Evolutionary conservation across 2,329 filamentous ascomycete species (phyloP), one percentile per base, ranked within the genome.

Genomic region (Tolypocladium nubicola): DNA sequence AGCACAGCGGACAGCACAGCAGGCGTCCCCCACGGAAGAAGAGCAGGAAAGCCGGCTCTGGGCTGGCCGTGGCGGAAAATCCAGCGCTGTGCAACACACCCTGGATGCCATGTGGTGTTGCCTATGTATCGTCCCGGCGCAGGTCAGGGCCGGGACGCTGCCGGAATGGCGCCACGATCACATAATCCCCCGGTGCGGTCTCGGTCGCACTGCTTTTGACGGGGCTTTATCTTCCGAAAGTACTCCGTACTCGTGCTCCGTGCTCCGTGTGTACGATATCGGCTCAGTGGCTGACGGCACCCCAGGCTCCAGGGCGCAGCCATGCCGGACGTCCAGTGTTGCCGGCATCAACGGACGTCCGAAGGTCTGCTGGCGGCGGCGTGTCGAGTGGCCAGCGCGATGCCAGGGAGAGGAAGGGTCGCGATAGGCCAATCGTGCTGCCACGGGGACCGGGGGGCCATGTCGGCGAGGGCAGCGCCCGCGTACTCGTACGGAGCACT

Each of bases 81-180:
- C 47, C 26, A 45, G 33, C 35, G 39, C 35, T 9, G 57, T 56
- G 47, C 45, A 40, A 58, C 53, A 47, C 52, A 23, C 39, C 55
- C 38, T 26, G 26, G 55, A n/a, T 52, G 26, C 54, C 54, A 55
- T 49, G 54, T 56, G 54, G 39, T 47, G 54, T 33, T 45, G 47
- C 33, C 47, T 6, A 50, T 49, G 45, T 11, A 49, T 49, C 19
- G 26, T 30, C 26, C 16, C 45, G 45, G 26, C 5, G 45, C 30
- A 49, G 47, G 47, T 21, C 47, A 35, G n/a, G 9, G 23, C 47
- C 16, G 53, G 53, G 49, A 21, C 35, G 40, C 41, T 50, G 57
- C 39, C 40, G 49, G 47, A 55, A 56, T 58, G 54, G 57, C 47
- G 54, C 57, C 57, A 58, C 57, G 53, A 41, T 35, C 14, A 41